Base-by-base conservation (phyloP, 768 basidiomycete genomes). In the Mycena belliarum region DNA sequence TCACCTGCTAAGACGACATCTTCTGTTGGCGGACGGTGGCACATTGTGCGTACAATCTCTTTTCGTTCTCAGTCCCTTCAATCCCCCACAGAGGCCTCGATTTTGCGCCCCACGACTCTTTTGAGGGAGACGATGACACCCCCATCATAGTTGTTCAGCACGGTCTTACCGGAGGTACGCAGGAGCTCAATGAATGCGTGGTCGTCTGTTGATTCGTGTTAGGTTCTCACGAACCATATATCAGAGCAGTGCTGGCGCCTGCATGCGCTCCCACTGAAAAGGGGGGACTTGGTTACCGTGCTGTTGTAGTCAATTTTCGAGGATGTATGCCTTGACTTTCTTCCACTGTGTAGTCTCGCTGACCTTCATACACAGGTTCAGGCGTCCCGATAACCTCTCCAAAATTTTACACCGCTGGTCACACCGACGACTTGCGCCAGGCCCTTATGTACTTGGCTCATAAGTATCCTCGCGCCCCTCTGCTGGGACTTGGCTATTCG, bases 171-270 rank as follows among this genome's bases (percentile, higher is more conserved):
- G 82, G 82, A 67, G 82, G 82, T 77, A 57, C 49, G 29, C 29
- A n/a, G n/a, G n/a, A n/a, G n/a, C n/a, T 23, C 24, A 20, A 35
- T 12, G 7, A 35, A 4, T 12, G 25, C 35, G n/a, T 21, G 29
- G 2, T 15, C n/a, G n/a, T n/a, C n/a, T n/a, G 15, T 12, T 23
- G 4, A 46, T 54, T 47, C 2, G 56, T 60, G 23, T 18, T 50
- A 92, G 91, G 92, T 41, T 93, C 91, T n/a, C 84, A 96, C 67
- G 96, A 96, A 76, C 80, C 88, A 20, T 98, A 97, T 67, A 90
- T 97, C 40, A 81, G 93, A 57, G 87, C 90, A n/a, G 80, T 97
- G 44, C 76, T 98, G 4, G 81, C 83, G 48, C 87, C 84, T 53
- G 88, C 87, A 12, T 88, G 88, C 68, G 77, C 80, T 23, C 82